These are phyloP conservation scores for Vigna mungo DNA, from an alignment of 306 rosid genomes.

Conservation along the genomic window DNA sequence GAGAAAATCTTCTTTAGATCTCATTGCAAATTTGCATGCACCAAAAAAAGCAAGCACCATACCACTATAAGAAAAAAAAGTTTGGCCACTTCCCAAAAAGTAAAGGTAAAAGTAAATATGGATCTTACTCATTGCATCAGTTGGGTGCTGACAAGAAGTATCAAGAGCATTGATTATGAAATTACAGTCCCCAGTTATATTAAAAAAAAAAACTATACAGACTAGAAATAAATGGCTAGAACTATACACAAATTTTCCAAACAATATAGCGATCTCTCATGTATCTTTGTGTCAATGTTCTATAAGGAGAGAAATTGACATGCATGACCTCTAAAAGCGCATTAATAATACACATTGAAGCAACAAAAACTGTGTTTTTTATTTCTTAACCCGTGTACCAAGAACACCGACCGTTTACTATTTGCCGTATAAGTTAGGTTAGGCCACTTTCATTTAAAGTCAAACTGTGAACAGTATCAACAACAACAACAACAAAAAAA, in stretches of 20 bases:
- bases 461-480: not conserved
- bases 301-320: no score
- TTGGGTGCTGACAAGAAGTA: not conserved
- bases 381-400: not conserved
- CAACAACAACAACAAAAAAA: not conserved
- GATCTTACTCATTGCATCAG: no score
- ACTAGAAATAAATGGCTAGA: no score
- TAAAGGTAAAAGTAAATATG: not conserved
- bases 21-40: constrained; percentile 1
- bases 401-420: constrained; percentile 1
- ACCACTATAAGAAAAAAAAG: not conserved
- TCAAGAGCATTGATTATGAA: not conserved
- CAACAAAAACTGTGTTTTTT: no score
- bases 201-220: no score
- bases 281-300: no score
- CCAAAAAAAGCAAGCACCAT: constrained; percentile 35
- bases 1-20: constrained; percentile 43
- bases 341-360: no score
- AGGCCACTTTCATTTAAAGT: not conserved
- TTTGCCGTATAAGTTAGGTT: not conserved
- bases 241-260: no score
- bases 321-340: no score
- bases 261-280: no score
- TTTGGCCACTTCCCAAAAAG: not conserved
- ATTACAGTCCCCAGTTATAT: not conserved